Evolutionary conservation across 1,139 yeast species (phyloP).

Genomic region (Lodderomyces beijingensis): DNA sequence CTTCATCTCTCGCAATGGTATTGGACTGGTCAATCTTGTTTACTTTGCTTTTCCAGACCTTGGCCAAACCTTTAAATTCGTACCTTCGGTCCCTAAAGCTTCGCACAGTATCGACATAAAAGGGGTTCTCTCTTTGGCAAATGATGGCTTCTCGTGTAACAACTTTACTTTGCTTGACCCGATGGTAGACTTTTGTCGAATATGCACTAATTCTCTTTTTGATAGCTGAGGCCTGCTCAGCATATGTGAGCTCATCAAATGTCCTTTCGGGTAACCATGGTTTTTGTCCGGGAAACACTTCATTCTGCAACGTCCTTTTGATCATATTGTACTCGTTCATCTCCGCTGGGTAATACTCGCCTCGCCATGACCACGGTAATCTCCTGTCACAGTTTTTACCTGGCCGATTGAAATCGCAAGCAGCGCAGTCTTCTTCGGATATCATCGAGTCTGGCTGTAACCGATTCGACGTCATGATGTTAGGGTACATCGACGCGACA

Average conservation of each 20-base stretch:
- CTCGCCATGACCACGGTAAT: conserved; percentile 98
- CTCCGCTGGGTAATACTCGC: conserved; percentile 89
- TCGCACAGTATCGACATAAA: conserved; percentile 91
- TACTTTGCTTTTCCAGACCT: conserved; percentile 87
- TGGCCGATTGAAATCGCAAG: conserved; percentile 95
- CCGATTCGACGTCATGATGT: conserved; percentile 96
- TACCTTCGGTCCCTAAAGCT: conserved; percentile 94
- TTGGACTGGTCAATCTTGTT: conserved; percentile 51
- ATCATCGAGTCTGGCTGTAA: conserved; percentile 98
- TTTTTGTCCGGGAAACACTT: conserved; percentile 63
- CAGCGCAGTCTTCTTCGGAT: conserved; percentile 91
- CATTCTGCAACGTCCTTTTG: conserved; percentile 76
- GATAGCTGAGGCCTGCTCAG: conserved; percentile 74
- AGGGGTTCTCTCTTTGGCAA: conserved; percentile 97
- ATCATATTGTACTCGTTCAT: conserved; percentile 91
- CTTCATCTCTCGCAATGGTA: conserved; percentile 67
- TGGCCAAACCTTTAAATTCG: conserved; percentile 90
- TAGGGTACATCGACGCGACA: conserved; percentile 99
- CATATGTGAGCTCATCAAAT: conserved; percentile 70
- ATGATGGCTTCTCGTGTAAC: conserved; percentile 90
- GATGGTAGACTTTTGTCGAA: conserved; percentile 79
- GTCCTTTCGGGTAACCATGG: conserved; percentile 54
- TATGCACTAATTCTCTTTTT: conserved; percentile 82
- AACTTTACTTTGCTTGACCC: conserved; percentile 76
- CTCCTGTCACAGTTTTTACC: conserved; percentile 91